These are phyloP conservation scores for Aspergillus ochraceoroseus DNA, from an alignment of 2,329 filamentous ascomycete genomes.

Conservation along the genomic window DNA sequence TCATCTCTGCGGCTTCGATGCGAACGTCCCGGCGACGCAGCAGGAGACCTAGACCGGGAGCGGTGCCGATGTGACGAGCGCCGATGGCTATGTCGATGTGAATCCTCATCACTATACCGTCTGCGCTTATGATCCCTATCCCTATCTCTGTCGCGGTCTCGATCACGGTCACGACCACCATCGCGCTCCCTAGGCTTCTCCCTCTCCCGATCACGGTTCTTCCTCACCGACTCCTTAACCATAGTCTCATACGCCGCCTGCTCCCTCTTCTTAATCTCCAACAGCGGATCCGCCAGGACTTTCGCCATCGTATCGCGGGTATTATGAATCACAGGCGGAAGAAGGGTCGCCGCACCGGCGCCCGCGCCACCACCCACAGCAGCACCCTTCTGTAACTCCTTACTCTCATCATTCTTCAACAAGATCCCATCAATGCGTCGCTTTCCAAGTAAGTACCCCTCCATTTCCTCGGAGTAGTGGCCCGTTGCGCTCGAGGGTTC, in stretches of 20 bases:
- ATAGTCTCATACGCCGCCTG: conserved; percentile 66
- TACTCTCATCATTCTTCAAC: conserved; percentile 72
- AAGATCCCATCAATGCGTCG: conserved; percentile 76
- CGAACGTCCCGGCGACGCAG: conserved; percentile 22
- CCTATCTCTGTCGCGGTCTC: conserved; percentile 22
- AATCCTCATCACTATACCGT: conserved; percentile 27
- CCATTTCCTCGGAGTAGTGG: conserved; percentile 75
- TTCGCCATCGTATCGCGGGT: conserved; percentile 79
- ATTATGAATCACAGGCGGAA: conserved; percentile 50
- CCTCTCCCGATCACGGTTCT: conserved; percentile 16
- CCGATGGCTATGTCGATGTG: conserved; percentile 21
- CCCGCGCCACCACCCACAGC: conserved; percentile 24
- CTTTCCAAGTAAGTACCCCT: conserved; percentile 89
- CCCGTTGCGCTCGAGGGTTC: conserved; percentile 72
- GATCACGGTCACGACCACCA: conserved; percentile 16
- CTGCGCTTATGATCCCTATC: conserved; percentile 21
- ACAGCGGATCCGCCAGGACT: conserved; percentile 81
- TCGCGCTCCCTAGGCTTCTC: conserved; percentile 19
- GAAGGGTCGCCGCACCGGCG: conserved; percentile 11
- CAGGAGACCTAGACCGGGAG: conserved; percentile 14
- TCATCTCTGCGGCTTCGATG: conserved; percentile 25
- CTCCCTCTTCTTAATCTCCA: conserved; percentile 91
- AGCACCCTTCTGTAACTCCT: conserved; percentile 71
- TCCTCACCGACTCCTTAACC: conserved; percentile 44
- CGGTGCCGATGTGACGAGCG: conserved; percentile 25